Evolutionary conservation across 768 basidiomycete species (phyloP), one percentile per base, ranked within the genome.

Genomic region (Lactarius deliciosus): DNA sequence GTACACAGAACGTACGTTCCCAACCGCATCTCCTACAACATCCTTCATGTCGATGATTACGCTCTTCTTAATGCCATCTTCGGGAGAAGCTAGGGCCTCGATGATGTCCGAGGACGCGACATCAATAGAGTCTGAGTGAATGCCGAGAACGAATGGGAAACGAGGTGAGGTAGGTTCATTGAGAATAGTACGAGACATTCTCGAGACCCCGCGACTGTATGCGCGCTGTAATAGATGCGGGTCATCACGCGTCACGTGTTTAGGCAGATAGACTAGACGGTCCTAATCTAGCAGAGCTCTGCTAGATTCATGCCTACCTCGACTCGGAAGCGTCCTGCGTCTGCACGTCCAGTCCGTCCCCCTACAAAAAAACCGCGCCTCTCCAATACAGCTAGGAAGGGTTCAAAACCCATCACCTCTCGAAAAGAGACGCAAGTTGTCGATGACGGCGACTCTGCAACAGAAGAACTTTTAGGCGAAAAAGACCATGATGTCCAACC

Each of bases 41-140:
- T 79, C 83, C 73, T 90, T 90, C 86, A 92, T 91, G 69, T 91
- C 87, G 67, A 92, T 91, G 74, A 90, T 83, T 66, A 91, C 75
- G 65, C 82, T 86, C 60, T 81, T 78, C 60, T 85, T 87, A 20
- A 82, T 80, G 10, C 83, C 81, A 71, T 91, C 86, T 66, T 90
- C 87, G 5, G 74, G 75, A 8, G 75, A 74, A 22, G 73, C 66
- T 8, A 74, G 68, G 9, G 64, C 68, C 25, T 73, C 69, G 5
- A 66, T 60, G 20, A 61, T 50, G 34, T 66, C 62, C 9, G 56
- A 45, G 4, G 50, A 47, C 15, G 47, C 25, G 7, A 43, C 56
- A 15, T 18, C 38, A 28, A n/a, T 9, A 22, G 61, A 15, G 20
- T 47, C 40, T n/a, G 40, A 30, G 20, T 30, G 57, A 47, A 22